A percentile compares a stretch with the other conserved stretches of the same genome.
These are phyloP conservation scores for Aspergillus niger DNA, from an alignment of 2,329 filamentous ascomycete species.

Conservation along the genomic window DNA sequence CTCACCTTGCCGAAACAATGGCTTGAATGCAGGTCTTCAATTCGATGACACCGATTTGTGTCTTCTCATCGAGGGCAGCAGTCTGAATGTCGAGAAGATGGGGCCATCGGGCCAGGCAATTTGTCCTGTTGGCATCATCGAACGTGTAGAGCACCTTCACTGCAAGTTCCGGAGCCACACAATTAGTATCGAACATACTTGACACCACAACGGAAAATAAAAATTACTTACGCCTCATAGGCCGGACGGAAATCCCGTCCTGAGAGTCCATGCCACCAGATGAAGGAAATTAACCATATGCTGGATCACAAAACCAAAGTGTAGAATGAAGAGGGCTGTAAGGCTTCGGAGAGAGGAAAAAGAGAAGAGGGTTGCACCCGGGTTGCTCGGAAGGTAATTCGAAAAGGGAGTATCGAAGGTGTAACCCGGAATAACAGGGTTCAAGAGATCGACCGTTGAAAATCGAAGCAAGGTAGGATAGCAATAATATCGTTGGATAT, in stretches of 20 bases:
- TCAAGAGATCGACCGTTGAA: conserved; percentile 9
- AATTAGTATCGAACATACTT: conserved; percentile 19
- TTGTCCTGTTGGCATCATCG: conserved; percentile 82
- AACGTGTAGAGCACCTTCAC: conserved; percentile 98
- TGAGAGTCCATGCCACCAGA: conserved; percentile 45
- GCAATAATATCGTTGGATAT: background rate
- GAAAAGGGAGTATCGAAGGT: conserved; percentile 9
- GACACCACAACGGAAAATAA: conserved; percentile 1
- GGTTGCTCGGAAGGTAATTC: conserved; percentile 6
- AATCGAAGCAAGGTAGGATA: conserved; percentile 18
- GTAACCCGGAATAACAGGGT: conserved; percentile 4
- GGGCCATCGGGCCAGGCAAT: conserved; percentile 84
- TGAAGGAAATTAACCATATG: conserved; percentile 34
- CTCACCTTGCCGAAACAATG: conserved; percentile 65
- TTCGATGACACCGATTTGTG: conserved; percentile 83
- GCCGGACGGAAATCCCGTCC: conserved; percentile 60
- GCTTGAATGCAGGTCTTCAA: conserved; percentile 84
- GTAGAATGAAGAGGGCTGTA: background rate
- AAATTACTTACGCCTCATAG: conserved; percentile 66
- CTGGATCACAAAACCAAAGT: conserved; percentile 13
- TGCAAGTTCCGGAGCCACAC: conserved; percentile 42
- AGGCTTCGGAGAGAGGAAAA: background rate
- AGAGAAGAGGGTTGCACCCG: background rate
- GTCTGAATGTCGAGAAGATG: conserved; percentile 79
- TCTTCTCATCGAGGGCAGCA: conserved; percentile 75